phyloP scores from a whole-genome alignment of 352 stramenopile species.

The Phytopythium helicoides region DNA sequence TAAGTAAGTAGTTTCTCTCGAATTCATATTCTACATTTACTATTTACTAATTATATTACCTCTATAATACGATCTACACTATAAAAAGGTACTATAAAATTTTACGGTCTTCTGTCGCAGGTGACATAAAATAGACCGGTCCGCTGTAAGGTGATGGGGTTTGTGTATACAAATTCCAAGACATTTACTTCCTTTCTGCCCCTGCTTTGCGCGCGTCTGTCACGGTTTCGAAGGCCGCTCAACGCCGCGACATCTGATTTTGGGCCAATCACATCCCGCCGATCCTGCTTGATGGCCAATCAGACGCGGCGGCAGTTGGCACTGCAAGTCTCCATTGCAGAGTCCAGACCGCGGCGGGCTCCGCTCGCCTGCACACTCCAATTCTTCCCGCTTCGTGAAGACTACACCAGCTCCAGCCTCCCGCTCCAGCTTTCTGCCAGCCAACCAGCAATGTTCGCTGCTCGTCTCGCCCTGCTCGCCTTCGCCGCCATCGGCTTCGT shows the following conservation, averaged over 20 bases:
- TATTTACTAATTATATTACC: no score
- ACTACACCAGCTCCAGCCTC: not conserved
- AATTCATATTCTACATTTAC: no score
- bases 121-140: no score
- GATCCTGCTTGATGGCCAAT: no score
- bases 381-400: constrained; percentile 6
- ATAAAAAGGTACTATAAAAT: no score
- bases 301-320: not conserved
- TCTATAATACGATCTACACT: no score
- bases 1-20: no score
- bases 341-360: not conserved
- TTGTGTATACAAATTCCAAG: not conserved
- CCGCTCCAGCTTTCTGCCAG: no score
- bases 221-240: not conserved
- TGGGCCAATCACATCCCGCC: no score
- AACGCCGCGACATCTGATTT: constrained; percentile 5
- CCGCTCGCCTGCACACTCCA: not conserved
- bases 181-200: not conserved
- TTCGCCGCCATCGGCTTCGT: constrained; percentile 1
- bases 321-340: not conserved
- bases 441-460: constrained; percentile 5
- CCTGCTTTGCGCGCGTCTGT: not conserved
- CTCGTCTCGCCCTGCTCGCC: constrained; percentile 1
- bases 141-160: no score
- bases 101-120: no score